Base-by-base conservation (phyloP, 345 rosid genomes). In the Camelina neglecta region DNA sequence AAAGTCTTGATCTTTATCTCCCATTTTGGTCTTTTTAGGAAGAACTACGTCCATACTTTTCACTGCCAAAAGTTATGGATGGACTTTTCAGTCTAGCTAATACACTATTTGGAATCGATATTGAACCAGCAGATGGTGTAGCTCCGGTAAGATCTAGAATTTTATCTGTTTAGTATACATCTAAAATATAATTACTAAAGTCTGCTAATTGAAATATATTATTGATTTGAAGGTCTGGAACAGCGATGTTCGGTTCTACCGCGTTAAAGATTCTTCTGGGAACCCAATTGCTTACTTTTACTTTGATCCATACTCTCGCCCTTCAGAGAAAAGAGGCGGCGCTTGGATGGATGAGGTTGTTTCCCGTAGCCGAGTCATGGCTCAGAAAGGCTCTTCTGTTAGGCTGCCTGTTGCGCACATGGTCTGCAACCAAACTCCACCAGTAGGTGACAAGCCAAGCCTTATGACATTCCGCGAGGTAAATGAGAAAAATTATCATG, bases 401-500 rank as follows among this genome's bases (percentile, higher is more conserved):
- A 71, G 81, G 38, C 60, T 77, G 2, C 80, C 76, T 91, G 81
- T 93, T 74, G 97, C 98, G 15, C 97, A 91, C 82, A 89, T 93
- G 96, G 97, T 91, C 49, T 93, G 98, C 84, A 93, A 93, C 83
- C 98, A 91, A 82, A 89, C 92, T 74, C 97, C 98, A 24, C 98
- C 97, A 31, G 90, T 93, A 9, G 97, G 98, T 59, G 83, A 78
- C 79, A 93, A 89, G 79, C 98, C 98, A 48, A 93, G 98, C 79
- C 93, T 93, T 42, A 91, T 93, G 97, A 93, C 97, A 67, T 91
- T 93, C 76, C 84, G 84, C n/a, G 97, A 93, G 95, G 98, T 93
- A 76, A 69, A 23, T 8, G 5, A 57, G 8, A 47, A 49, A 18
- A 5, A 2, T 2, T 29, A 7, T 47, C 50, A 15, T 45, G 23